Base-by-base conservation (phyloP, 2,329 filamentous ascomycete species). In the Diplocarpon mali region DNA sequence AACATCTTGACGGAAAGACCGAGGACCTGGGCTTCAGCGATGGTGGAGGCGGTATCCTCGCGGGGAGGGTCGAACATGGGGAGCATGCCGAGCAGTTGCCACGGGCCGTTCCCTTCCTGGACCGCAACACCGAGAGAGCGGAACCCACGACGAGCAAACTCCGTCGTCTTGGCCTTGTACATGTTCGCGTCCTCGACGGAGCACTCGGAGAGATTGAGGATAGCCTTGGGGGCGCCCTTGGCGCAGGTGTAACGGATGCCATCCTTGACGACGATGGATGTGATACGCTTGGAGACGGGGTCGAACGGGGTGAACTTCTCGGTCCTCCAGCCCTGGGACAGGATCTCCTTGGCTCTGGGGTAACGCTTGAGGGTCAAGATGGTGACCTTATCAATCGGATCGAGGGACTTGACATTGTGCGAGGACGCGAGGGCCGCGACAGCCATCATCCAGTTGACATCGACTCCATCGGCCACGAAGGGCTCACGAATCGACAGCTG, bases 361-460 rank as follows among this genome's bases (percentile, higher is more conserved):
- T 85, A 85, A 52, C 79, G 75, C 66, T 83, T 83, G 57, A 86
- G 75, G 44, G 81, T 85, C 47, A 85, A 70, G 57, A 86, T 82
- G 44, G 80, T 86, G 57, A 86, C 78, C 69, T 86, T 86, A 69
- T 86, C 82, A 58, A 86, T 86, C 49, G 82, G 82, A 62, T 86
- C 83, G 51, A 86, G 74, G 50, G 81, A 83, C 69, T 83, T 83
- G 67, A 85, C 72, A 69, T 85, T 86, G 71, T 86, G 82, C 51
- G 82, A 85, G 42, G 81, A 85, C 46, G 82, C 83, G 45, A 86
- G 75, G 49, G 82, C 82, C 48, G 83, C 82, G 49, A 84, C 82
- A 53, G 82, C 81, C 82, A 86, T 85, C 81, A 86, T 85, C 81
- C 81, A 86, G 70, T 86, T 83, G 64, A 85, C 77, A 65, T 85